A percentile compares a stretch with the other conserved stretches of the same genome.
These are phyloP conservation scores for Candida neerlandica DNA, from an alignment of 1,139 yeast genomes.

Conservation along the genomic window DNA sequence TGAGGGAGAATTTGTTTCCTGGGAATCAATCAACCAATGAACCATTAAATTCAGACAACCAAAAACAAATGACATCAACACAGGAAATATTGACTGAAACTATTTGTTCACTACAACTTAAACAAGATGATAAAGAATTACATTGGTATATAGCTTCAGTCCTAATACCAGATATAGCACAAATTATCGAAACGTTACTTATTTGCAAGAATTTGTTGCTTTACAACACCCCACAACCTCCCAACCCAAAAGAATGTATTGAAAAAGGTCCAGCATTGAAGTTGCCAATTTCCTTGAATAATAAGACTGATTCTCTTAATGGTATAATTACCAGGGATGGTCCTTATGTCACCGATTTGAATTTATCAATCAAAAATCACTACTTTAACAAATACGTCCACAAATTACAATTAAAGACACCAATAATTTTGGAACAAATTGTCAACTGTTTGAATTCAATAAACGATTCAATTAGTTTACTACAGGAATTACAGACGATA, in stretches of 20 bases:
- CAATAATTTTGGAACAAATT: conserved; percentile 38
- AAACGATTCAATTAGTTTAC: conserved; percentile 30
- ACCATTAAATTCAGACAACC: background rate
- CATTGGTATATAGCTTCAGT: conserved; percentile 41
- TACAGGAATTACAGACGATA: conserved; percentile 21
- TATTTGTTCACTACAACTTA: conserved; percentile 20
- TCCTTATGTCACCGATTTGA: conserved; percentile 35
- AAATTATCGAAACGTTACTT: conserved; percentile 42
- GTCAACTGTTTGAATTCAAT: conserved; percentile 35
- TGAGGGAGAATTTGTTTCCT: background rate
- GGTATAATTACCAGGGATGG: conserved; percentile 49
- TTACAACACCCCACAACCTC: conserved; percentile 43
- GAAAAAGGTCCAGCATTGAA: conserved; percentile 44
- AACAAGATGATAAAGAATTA: conserved; percentile 35
- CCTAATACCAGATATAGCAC: conserved; percentile 42
- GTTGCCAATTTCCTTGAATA: conserved; percentile 41
- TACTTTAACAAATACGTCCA: conserved; percentile 35
- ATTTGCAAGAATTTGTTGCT: conserved; percentile 41
- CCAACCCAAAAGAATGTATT: conserved; percentile 27
- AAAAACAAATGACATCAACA: conserved; percentile 1
- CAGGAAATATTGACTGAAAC: background rate
- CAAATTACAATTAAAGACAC: conserved; percentile 29
- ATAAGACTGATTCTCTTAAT: conserved; percentile 42
- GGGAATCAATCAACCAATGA: background rate
- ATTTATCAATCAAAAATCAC: conserved; percentile 29